These are phyloP conservation scores for Chrysoporthe austroafricana DNA, from an alignment of 2,329 filamentous ascomycete species.

Conservation along the genomic window DNA sequence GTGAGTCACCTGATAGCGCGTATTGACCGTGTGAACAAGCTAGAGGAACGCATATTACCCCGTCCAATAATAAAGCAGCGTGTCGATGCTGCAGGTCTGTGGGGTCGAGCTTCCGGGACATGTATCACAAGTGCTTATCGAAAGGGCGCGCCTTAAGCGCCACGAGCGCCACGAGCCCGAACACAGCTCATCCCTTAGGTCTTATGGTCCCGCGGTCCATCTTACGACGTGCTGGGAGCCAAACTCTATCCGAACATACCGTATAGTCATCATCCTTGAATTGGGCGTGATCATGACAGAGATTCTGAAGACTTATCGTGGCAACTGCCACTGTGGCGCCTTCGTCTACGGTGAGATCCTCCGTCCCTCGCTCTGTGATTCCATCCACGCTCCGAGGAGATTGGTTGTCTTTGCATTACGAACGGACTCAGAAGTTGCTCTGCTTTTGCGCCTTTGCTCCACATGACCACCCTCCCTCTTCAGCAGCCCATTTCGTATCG, in stretches of 20 bases:
- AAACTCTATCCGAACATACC: background rate
- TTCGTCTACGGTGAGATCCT: constrained; percentile 52
- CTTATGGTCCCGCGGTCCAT: background rate
- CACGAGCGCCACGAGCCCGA: background rate
- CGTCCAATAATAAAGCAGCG: background rate
- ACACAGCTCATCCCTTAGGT: background rate
- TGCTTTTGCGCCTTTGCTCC: background rate
- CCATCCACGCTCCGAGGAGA: background rate
- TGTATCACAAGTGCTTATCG: background rate
- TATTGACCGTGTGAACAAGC: background rate
- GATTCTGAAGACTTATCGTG: constrained; percentile 50
- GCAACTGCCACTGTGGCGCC: constrained; percentile 61
- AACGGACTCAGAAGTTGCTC: no score
- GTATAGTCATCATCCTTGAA: background rate
- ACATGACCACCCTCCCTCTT: no score
- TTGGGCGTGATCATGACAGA: constrained; percentile 18
- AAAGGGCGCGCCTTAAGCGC: background rate
- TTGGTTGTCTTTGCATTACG: no score
- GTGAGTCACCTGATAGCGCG: constrained; percentile 25
- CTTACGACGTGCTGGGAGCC: background rate
- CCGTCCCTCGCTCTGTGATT: constrained; percentile 33
- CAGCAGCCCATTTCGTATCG: background rate
- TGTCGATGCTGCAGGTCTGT: background rate
- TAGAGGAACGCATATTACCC: background rate
- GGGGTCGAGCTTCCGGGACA: background rate